phyloP scores from a whole-genome alignment of 345 rosid genomes.

The Odontarrhena argentea region DNA sequence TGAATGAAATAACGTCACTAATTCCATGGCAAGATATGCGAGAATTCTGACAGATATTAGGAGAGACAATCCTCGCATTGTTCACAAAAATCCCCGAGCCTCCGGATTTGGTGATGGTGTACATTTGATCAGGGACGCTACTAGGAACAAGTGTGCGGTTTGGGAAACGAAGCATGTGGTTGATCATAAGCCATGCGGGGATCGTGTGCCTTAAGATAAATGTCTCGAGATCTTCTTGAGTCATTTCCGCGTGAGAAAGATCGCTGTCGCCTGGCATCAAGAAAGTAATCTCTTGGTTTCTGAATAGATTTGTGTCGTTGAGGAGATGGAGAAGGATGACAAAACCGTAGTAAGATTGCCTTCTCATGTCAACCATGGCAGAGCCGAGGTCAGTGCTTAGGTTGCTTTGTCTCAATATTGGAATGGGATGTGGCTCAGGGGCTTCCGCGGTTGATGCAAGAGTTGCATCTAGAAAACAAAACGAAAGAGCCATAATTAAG shows the following conservation, averaged over 20 bases:
- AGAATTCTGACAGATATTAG: slow-evolving; percentile 42
- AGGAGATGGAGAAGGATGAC: slow-evolving; percentile 40
- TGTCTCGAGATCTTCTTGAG: slow-evolving; percentile 27
- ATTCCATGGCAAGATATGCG: slow-evolving; percentile 44
- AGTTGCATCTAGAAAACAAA: slow-evolving; percentile 4
- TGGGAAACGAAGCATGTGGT: slow-evolving; percentile 45
- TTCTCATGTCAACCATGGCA: slow-evolving; percentile 42
- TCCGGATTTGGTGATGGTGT: slow-evolving; percentile 41
- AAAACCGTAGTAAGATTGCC: slow-evolving; percentile 40
- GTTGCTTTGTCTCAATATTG: slow-evolving; percentile 41
- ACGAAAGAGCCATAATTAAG: slow-evolving; percentile 9
- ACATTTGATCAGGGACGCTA: slow-evolving; percentile 35
- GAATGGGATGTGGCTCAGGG: slow-evolving; percentile 29
- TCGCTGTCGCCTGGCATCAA: slow-evolving; percentile 43
- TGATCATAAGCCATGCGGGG: slow-evolving; percentile 45
- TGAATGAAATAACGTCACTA: slow-evolving; percentile 31
- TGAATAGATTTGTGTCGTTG: slow-evolving; percentile 38
- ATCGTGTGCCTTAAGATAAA: slow-evolving; percentile 39
- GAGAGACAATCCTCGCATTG: slow-evolving; percentile 41
- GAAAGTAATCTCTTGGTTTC: slow-evolving; percentile 38
- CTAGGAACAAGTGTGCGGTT: slow-evolving; percentile 42
- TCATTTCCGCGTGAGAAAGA: slow-evolving; percentile 36
- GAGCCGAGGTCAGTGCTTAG: slow-evolving; percentile 36
- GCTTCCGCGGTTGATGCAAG: slow-evolving; percentile 18
- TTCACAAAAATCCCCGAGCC: slow-evolving; percentile 41